These are phyloP conservation scores for Mycena maculata DNA, from an alignment of 768 basidiomycete genomes.

Conservation along the genomic window DNA sequence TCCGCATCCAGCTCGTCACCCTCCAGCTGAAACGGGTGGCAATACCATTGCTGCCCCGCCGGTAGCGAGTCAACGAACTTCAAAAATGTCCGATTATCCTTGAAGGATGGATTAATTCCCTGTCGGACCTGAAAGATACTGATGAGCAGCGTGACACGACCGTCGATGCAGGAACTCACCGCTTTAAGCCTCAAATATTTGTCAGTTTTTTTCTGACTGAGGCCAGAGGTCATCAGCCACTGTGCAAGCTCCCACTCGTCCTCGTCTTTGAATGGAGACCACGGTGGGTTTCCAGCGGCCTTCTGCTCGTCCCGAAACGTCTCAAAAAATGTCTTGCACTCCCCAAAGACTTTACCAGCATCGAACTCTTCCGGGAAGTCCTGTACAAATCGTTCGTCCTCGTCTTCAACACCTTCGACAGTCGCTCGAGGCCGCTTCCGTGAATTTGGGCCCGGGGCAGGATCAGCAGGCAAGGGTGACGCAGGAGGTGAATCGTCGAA, in stretches of 20 bases:
- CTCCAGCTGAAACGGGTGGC: slow-evolving; percentile 31
- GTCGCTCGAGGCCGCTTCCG: neutral
- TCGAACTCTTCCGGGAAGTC: neutral
- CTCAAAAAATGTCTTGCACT: slow-evolving; percentile 27
- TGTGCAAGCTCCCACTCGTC: slow-evolving; percentile 47
- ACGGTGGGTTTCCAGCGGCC: slow-evolving; percentile 17
- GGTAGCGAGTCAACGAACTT: slow-evolving; percentile 37
- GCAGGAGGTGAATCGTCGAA: too few relatives aligned
- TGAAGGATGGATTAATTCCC: slow-evolving; percentile 1
- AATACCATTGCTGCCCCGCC: slow-evolving; percentile 34
- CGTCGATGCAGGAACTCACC: slow-evolving; percentile 9
- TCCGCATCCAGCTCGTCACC: slow-evolving; percentile 32
- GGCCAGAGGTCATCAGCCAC: slow-evolving; percentile 42
- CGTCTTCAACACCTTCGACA: slow-evolving; percentile 14
- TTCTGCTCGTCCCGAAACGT: slow-evolving; percentile 17
- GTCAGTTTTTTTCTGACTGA: slow-evolving; percentile 43
- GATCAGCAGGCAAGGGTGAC: neutral
- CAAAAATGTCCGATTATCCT: slow-evolving; percentile 24
- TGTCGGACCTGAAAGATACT: neutral
- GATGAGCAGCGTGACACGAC: neutral
- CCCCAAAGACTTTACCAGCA: neutral
- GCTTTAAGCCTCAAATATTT: slow-evolving; percentile 41
- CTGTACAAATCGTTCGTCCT: neutral
- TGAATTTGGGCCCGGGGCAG: neutral
- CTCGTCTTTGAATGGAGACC: slow-evolving; percentile 41